These are phyloP conservation scores for Lecanicillium sp. DNA, from an alignment of 2,329 filamentous ascomycete genomes.

Conservation along the genomic window DNA sequence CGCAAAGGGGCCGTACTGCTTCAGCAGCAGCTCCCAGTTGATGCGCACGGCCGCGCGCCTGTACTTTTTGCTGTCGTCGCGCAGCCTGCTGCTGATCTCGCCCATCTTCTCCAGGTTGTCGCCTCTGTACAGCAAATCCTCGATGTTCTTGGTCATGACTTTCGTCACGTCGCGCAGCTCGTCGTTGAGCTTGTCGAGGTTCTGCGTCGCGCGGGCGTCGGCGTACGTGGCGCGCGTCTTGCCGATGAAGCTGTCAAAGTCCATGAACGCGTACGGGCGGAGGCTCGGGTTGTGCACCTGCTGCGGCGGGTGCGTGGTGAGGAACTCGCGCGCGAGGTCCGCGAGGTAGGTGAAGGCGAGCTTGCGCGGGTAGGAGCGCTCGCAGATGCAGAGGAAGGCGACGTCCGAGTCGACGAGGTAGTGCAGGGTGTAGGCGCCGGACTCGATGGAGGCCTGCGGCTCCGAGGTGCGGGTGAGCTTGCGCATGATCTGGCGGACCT, in stretches of 20 bases:
- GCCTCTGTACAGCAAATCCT: constrained; percentile 90
- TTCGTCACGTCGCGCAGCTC: constrained; percentile 97
- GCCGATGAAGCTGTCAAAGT: constrained; percentile 95
- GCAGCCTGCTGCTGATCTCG: constrained; percentile 78
- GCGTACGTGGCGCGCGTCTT: constrained; percentile 92
- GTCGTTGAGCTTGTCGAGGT: constrained; percentile 91
- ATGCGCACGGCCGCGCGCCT: constrained; percentile 86
- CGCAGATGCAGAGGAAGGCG: constrained; percentile 90
- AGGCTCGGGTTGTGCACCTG: constrained; percentile 70
- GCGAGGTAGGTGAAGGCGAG: constrained; percentile 97
- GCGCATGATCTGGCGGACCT: constrained; percentile 85
- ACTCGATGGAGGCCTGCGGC: constrained; percentile 87
- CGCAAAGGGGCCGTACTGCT: constrained; percentile 92
- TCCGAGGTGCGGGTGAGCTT: constrained; percentile 84
- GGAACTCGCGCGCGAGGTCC: constrained; percentile 87
- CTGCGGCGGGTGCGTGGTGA: constrained; percentile 67
- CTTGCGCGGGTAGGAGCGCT: constrained; percentile 91
- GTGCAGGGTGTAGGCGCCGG: constrained; percentile 75
- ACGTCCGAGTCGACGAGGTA: constrained; percentile 80
- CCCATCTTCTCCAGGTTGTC: constrained; percentile 96
- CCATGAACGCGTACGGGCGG: constrained; percentile 92
- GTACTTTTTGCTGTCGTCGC: constrained; percentile 94
- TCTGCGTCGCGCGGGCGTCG: constrained; percentile 83
- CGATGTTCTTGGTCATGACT: constrained; percentile 99
- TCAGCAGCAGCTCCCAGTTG: constrained; percentile 94